A percentile compares a stretch with the other conserved stretches of the same genome.
phyloP scores from a whole-genome alignment of 371 early-diverging fungal genomes.

The Amoeboaphelidium protococcarum region DNA sequence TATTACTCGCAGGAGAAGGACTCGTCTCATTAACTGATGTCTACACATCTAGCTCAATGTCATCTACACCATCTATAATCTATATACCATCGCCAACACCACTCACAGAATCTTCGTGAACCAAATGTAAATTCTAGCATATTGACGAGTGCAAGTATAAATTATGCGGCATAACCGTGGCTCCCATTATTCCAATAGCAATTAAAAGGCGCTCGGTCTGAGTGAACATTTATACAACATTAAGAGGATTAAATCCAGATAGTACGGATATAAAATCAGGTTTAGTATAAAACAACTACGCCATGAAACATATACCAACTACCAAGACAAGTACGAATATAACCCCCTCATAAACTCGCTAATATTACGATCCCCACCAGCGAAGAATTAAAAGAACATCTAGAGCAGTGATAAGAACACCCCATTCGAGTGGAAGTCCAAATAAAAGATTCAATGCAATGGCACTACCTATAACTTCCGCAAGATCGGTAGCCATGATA shows the following conservation, averaged over 20 bases:
- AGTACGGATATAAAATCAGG: conserved; percentile 30
- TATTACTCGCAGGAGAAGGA: too few relatives aligned
- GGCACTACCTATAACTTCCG: conserved; percentile 61
- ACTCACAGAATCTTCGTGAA: neutral
- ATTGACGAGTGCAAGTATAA: conserved; percentile 45
- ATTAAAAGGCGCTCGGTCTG: conserved; percentile 30
- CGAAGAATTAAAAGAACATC: conserved; percentile 45
- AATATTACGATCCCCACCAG: conserved; percentile 25
- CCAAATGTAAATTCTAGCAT: conserved; percentile 13
- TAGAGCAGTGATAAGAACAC: conserved; percentile 43
- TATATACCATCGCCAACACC: neutral
- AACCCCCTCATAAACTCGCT: conserved; percentile 29
- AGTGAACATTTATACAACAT: conserved; percentile 27
- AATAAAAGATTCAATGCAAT: conserved; percentile 54
- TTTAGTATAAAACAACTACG: conserved; percentile 25
- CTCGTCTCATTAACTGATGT: too few relatives aligned
- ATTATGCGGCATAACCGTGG: conserved; percentile 51
- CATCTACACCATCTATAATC: neutral
- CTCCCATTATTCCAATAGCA: conserved; percentile 55
- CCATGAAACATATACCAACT: conserved; percentile 38
- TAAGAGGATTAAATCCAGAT: conserved; percentile 33
- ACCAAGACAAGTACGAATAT: conserved; percentile 33
- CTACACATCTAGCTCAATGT: neutral
- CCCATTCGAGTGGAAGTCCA: conserved; percentile 32
- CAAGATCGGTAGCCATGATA: conserved; percentile 41